These are phyloP conservation scores for Fomitopsis pulvina DNA, from an alignment of 768 basidiomycete species.

Conservation along the genomic window DNA sequence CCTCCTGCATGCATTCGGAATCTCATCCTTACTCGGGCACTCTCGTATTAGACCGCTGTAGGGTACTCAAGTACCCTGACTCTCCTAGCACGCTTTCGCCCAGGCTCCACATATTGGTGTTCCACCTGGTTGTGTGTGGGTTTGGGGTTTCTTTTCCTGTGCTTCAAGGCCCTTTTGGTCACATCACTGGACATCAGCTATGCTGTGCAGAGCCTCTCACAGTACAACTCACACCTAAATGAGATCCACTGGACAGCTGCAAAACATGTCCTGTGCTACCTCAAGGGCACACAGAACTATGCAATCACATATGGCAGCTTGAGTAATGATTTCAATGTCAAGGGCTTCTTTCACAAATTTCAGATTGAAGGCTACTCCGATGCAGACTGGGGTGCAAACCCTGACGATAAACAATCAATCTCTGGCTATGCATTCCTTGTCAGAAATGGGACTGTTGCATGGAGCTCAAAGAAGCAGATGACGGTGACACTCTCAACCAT, in stretches of 20 bases:
- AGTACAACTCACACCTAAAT: slow-evolving; percentile 14
- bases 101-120: no score
- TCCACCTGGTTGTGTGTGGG: no score
- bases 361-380: slow-evolving; percentile 8
- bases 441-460: slow-evolving; percentile 21
- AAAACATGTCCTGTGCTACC: slow-evolving; percentile 24
- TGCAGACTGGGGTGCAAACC: slow-evolving; percentile 27
- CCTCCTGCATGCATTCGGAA: no score
- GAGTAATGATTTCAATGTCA: no score
- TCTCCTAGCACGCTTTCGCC: no score
- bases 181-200: slow-evolving; percentile 29
- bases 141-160: no score
- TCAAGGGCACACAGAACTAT: slow-evolving; percentile 22
- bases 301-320: neutral
- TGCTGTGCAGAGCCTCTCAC: slow-evolving; percentile 17
- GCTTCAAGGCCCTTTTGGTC: no score
- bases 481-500: no score
- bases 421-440: slow-evolving; percentile 26
- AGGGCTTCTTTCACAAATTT: no score
- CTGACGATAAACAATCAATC: slow-evolving; percentile 15
- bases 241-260: slow-evolving; percentile 23
- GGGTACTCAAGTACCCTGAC: no score
- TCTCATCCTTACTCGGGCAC: no score
- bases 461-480: slow-evolving; percentile 27
- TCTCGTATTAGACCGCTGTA: no score